Base-by-base conservation (phyloP, 164 flowering plant species). In the Pachysandra terminalis region DNA sequence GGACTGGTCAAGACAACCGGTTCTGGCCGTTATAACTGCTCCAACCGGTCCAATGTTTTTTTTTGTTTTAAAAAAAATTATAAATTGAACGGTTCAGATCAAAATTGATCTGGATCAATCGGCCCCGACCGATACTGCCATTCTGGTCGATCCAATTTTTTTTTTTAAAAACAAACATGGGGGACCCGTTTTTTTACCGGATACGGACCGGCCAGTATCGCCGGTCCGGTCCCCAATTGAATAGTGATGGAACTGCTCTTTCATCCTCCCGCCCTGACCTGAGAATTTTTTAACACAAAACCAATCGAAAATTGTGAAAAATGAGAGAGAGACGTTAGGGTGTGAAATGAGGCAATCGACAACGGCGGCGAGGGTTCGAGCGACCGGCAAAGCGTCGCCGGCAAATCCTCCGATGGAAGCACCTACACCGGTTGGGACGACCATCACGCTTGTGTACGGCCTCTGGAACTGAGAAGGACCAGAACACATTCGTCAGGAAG, bases 371-470 rank as follows among this genome's bases (percentile, higher is more conserved):
- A 92, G 82, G 27, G 97, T 79, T 17, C 96, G 88, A 68, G 92
- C 96, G 19, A 87, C 96, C 0, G 97, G 97, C 62, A 90, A 69
- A 72, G 96, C 92, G 63, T 90, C 97, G 15, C 96, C 97, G 19
- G 97, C 97, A 67, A 58, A 92, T n/a, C 97, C 97, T 5, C 97
- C 97, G 69, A 92, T 92, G 63, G 94, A 71, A 6, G 97, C 96
- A 9, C 96, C 97, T 0, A 92, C 81, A 1, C 97, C 97, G 0
- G 96, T 92, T 6, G 97, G 97, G 24, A 92, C 89, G 66, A 92
- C 87, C 92, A 87, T 78, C 76, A 90, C 97, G 75, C 90, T 82
- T 55, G 96, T 87, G 78, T 92, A 92, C 19, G 86, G 84, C 79
- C 89, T 87, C 66, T 77, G 73, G 2, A 76, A 75, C 87, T 80